phyloP scores from a whole-genome alignment of 345 rosid genomes.

The Stellera chamaejasme region DNA sequence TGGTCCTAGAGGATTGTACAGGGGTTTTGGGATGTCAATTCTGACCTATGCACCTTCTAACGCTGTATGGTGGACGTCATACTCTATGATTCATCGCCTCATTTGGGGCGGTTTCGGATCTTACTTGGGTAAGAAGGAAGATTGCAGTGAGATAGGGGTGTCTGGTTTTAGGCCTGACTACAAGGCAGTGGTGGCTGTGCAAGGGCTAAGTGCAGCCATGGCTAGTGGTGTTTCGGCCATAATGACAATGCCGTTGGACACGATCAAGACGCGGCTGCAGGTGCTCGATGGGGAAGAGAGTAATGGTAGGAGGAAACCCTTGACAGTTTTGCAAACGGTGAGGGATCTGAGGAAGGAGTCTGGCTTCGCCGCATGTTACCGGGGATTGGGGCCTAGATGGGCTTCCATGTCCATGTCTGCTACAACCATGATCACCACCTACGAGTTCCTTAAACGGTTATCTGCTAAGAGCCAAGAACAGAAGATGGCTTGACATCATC shows the following conservation, averaged over 20 bases:
- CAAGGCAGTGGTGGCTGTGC: constrained; percentile 44
- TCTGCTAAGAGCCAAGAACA: constrained; percentile 48
- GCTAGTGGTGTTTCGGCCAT: constrained; percentile 79
- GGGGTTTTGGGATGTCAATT: constrained; percentile 94
- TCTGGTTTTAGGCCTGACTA: constrained; percentile 27
- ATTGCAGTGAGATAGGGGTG: constrained; percentile 5
- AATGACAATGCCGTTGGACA: constrained; percentile 82
- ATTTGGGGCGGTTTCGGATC: constrained; percentile 46
- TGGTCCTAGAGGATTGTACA: constrained; percentile 75
- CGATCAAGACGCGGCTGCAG: constrained; percentile 79
- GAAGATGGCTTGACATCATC: constrained; percentile 8
- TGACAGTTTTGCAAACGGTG: constrained; percentile 50
- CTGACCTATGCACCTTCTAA: constrained; percentile 94
- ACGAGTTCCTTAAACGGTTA: constrained; percentile 69
- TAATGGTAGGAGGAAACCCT: constrained; percentile 48
- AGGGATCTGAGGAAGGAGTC: constrained; percentile 63
- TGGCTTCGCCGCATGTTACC: constrained; percentile 67
- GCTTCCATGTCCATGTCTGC: constrained; percentile 89
- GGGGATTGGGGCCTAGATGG: constrained; percentile 95
- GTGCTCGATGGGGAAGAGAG: constrained; percentile 62
- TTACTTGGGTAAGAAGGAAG: constrained; percentile 23
- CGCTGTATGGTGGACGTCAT: constrained; percentile 96
- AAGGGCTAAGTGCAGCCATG: constrained; percentile 64
- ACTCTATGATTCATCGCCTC: constrained; percentile 67
- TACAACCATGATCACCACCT: constrained; percentile 82